Evolutionary conservation across 768 basidiomycete genomes (phyloP).

Genomic region (Cystobasidium onofrii): DNA sequence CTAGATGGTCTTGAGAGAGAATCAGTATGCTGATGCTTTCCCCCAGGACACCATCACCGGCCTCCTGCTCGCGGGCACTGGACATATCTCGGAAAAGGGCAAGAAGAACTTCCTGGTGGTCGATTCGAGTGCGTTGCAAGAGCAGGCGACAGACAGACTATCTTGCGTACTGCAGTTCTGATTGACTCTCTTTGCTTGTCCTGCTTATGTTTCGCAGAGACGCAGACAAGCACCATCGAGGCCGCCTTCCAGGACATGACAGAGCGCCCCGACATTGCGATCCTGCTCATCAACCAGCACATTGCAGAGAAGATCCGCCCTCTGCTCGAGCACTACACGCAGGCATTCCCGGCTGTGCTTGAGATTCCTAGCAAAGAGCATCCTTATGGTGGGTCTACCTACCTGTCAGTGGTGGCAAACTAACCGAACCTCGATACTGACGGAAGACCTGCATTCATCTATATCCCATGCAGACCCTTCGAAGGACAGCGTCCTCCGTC

Average conservation of each 20-base stretch:
- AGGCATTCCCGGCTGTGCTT: constrained; percentile 89
- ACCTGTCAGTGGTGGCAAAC: not conserved
- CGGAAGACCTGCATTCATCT: not conserved
- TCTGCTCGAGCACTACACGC: constrained; percentile 86
- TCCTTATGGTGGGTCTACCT: constrained; percentile 69
- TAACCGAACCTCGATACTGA: not conserved
- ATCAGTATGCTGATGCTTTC: not conserved
- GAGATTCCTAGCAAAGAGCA: constrained; percentile 99
- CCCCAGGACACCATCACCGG: constrained; percentile 94
- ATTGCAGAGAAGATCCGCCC: constrained; percentile 87
- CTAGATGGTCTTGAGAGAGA: too few species aligned
- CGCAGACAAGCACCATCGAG: constrained; percentile 81
- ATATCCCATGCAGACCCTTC: constrained; percentile 58
- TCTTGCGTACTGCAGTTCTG: too few species aligned
- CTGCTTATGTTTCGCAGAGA: constrained; percentile 71
- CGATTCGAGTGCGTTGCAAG: constrained; percentile 79
- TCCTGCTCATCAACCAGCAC: constrained; percentile 96
- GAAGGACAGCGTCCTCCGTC: constrained; percentile 90
- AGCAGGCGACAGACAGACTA: too few species aligned
- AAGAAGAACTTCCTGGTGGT: constrained; percentile 98
- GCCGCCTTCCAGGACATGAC: constrained; percentile 89
- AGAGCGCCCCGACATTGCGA: constrained; percentile 86
- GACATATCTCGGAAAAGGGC: constrained; percentile 78
- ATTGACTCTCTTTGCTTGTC: too few species aligned
- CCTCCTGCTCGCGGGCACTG: constrained; percentile 85